Base-by-base conservation (phyloP, 1,284 basidiomycete genomes). In the Boletellus deceptivus region DNA sequence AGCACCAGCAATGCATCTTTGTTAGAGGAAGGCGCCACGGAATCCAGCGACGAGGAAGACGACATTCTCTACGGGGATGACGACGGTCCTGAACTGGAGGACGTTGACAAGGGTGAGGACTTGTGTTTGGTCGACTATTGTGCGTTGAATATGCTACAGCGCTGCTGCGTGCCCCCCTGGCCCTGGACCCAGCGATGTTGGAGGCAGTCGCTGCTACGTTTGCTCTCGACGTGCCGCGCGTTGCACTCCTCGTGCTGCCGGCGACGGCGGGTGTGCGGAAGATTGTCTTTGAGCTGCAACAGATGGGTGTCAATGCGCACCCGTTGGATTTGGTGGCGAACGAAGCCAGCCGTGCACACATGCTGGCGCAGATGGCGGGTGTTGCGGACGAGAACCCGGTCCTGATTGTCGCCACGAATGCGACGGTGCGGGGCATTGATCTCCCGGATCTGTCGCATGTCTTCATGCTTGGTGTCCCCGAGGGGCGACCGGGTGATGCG, bases 171-270 rank as follows among this genome's bases (percentile, higher is more conserved):
- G 74, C 72, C 5, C 70, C 75, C 35, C 78, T 82, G 31, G 76
- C 79, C 14, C 77, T 83, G 58, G 77, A 80, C 58, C 71, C 76
- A 3, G 71, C 73, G 54, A 67, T 75, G 22, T 61, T 90, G 57
- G 88, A 91, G 65, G 81, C 83, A 2, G 75, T 90, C 43, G 86
- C 84, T 8, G 77, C 80, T 16, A 73, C 76, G 3, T 86, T 91
- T 63, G 88, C 86, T 11, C 62, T 88, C 29, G 85, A 89, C 54
- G 88, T 91, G 16, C 82, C 84, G 17, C 75, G 75, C 29, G 61
- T 81, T 17, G 88, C 80, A 17, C 71, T 91, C 22, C 71, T 90
- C 13, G 82, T 89, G 17, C 63, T 90, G 34, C 83, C 83, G 4
- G 74, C 85, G 4, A 72, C 73, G 20, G 75, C 79, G 14, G 74